These are phyloP conservation scores for Penicillium sp. DNA, from an alignment of 2,329 filamentous ascomycete genomes.

Conservation along the genomic window DNA sequence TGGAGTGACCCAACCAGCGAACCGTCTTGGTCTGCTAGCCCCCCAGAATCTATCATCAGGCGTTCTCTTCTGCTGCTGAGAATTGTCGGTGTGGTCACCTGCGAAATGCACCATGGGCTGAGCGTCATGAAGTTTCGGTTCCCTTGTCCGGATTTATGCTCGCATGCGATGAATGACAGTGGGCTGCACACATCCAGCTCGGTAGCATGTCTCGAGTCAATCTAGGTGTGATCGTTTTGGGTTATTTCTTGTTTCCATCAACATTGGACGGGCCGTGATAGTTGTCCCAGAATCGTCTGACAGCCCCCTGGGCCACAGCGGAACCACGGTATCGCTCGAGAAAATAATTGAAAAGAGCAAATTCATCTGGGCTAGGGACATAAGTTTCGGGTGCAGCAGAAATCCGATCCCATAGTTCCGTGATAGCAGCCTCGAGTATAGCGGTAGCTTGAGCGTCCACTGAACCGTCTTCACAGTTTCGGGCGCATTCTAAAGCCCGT, in stretches of 20 bases:
- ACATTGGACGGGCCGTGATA: conserved; percentile 25
- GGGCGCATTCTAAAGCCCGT: conserved; percentile 68
- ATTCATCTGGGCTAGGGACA: conserved; percentile 70
- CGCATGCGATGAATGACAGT: background rate
- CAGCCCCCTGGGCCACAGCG: conserved; percentile 47
- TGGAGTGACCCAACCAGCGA: background rate
- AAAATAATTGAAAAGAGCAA: conserved; percentile 82
- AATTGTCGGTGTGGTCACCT: conserved; percentile 9
- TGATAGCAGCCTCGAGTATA: conserved; percentile 61
- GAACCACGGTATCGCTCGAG: conserved; percentile 59
- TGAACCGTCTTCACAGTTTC: conserved; percentile 63
- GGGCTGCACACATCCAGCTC: background rate
- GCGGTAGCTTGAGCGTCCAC: conserved; percentile 58
- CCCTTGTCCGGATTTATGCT: background rate
- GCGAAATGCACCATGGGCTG: background rate
- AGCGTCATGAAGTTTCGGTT: background rate
- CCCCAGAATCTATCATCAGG: background rate
- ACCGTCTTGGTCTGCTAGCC: background rate
- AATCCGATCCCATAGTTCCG: conserved; percentile 63
- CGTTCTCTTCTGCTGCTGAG: background rate
- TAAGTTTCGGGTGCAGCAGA: conserved; percentile 61
- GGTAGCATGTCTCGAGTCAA: conserved; percentile 1
- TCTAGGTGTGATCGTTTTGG: background rate
- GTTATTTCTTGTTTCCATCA: conserved; percentile 24
- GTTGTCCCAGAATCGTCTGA: conserved; percentile 54